Base-by-base conservation (phyloP, 2,329 filamentous ascomycete genomes). In the Monosporascus sp. region DNA sequence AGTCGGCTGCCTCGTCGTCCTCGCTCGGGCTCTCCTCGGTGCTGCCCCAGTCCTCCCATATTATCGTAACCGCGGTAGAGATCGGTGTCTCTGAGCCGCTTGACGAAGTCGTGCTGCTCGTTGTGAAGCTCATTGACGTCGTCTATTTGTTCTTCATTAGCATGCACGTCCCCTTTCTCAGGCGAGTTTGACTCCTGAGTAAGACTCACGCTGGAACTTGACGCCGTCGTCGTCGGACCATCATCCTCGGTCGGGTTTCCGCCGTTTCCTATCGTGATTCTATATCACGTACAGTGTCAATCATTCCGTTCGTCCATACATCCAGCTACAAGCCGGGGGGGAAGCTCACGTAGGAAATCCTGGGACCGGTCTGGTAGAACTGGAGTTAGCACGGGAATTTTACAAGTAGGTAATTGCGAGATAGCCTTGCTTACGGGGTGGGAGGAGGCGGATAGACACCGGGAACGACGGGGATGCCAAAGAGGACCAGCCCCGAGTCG, bases 391-490 rank as follows among this genome's bases (percentile, higher is more conserved):
- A 14, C 37, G 14, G 37, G 4, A n/a, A 38, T 38, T 15, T 15
- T 38, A n/a, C 37, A 7, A n/a, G n/a, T 15, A 17, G n/a, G 7
- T 38, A 7, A 38, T 15, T 5, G n/a, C 14, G n/a, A 15, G 4
- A 38, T 15, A 38, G 37, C 37, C 14, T n/a, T 17, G 4, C 37
- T 38, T 38, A 38, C 36, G 52, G 52, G 39, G 36, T 49, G n/a
- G 49, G 52, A 41, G 52, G 52, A 5, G 52, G 52, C 7, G 52
- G 52, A 37, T 54, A 54, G 24, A 54, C 24, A 7, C 52, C 52
- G 4, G 52, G 52, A 43, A 54, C 36, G 38, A 25, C 49, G 6
- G 52, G 52, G 25, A 54, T 51, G 17, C 52, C 52, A 38, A 54
- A 54, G 20, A 54, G 49, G 31, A 50, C 7, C 25, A 54, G 35